Base-by-base conservation (phyloP, 768 basidiomycete genomes). In the Sarcodon aspratus region DNA sequence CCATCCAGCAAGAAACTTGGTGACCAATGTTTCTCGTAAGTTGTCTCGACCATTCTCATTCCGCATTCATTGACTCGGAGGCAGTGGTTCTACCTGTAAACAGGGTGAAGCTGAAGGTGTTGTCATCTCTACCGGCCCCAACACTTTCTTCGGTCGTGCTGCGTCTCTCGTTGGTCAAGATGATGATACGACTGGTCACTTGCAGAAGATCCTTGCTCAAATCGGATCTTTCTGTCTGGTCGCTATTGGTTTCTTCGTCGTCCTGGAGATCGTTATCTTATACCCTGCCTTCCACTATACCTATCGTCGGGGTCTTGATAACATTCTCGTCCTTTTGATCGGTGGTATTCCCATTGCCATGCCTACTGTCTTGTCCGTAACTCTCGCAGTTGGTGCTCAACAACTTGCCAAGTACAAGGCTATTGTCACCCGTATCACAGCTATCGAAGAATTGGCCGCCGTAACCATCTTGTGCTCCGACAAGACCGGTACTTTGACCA, bases 301-400 rank as follows among this genome's bases (percentile, higher is more conserved):
- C 46, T 98, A 98, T 73, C 89, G 95, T 59, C 83, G 83, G 52
- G 95, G 94, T 72, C 84, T 97, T 58, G 82, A 98, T 78, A 87
- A 93, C 75, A 93, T 97, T 69, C 80, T 98, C 33, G 95, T 97
- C 55, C 88, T 98, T 65, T 78, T 98, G 79, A 98, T 98, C 69
- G 95, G 95, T 75, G 95, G 95, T 74, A 98, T 98, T 63, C 95
- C 95, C 61, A 98, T 97, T 69, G 95, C 95, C 64, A 98, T 98
- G 95, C 95, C 95, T 57, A 98, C 95, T 52, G 94, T 97, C 55
- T 70, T 98, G 52, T 96, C 93, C 49, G 95, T 97, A 70, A 97
- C 95, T 17, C 90, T 97, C 62, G 95, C 95, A 47, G 94, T 98
- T 63, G 95, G 95, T 70, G 95, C 95, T 36, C 93, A 96, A 69